phyloP scores from a whole-genome alignment of 2,329 filamentous ascomycete genomes.

The Pyrenophora graminea region DNA sequence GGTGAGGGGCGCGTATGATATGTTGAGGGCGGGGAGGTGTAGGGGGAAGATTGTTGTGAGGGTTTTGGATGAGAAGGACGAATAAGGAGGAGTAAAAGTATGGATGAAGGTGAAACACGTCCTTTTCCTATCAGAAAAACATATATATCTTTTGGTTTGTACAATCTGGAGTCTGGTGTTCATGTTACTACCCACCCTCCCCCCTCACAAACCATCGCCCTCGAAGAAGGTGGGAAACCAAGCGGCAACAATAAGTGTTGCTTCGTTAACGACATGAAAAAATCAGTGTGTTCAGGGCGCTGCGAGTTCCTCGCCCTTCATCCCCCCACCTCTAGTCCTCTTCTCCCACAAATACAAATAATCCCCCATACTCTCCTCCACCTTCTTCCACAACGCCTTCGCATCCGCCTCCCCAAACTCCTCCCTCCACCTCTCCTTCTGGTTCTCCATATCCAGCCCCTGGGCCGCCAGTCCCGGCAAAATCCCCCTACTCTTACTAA shows the following conservation, averaged over 20 bases:
- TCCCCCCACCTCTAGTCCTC: not conserved
- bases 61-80: not conserved
- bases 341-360: slow-evolving; percentile 15
- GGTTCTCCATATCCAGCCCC: slow-evolving; percentile 7
- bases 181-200: no score
- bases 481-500: slow-evolving; percentile 13
- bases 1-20: slow-evolving; percentile 63
- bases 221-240: no score
- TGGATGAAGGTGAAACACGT: no score
- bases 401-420: slow-evolving; percentile 17
- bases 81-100: no score
- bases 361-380: slow-evolving; percentile 14
- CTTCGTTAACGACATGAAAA: no score
- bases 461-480: slow-evolving; percentile 10
- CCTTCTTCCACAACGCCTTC: slow-evolving; percentile 6
- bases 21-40: slow-evolving; percentile 57
- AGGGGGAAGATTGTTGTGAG: slow-evolving; percentile 61
- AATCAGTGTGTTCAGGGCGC: no score
- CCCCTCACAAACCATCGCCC: no score
- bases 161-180: no score
- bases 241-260: no score
- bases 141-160: no score
- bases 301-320: no score
- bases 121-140: no score
- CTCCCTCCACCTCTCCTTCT: slow-evolving; percentile 18